Base-by-base conservation (phyloP, 2,329 filamentous ascomycete species). In the Botryosphaeria dothidea region DNA sequence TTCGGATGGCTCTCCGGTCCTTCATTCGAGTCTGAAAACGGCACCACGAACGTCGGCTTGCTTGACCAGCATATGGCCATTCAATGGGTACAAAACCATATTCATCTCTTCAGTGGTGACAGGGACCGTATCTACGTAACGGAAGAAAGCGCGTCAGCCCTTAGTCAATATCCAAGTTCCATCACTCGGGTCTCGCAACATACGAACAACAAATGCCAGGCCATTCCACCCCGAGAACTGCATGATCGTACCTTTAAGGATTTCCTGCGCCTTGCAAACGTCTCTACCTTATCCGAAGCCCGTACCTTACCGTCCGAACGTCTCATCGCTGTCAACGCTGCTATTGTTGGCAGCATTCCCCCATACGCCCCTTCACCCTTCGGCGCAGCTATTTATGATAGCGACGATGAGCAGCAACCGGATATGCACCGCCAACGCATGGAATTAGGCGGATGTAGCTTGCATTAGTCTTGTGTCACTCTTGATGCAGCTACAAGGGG, bases 81-180 rank as follows among this genome's bases (percentile, higher is more conserved):
- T 8, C 74, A 84, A 68, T 87, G 85, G 85, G 78, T 86, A 4
- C 78, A 82, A 48, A 70, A 80, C 27, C 75, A 85, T 64, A 85
- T 86, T 64, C 71, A 80, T 51, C 71, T 79, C 1, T 86, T 86
- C 68, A 83, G 84, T 3, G 84, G 84, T 6, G 81, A 86, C 69
- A 72, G 79, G 4, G 71, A 75, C 3, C 75, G 76, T 7, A 78
- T 86, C 41, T 85, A 83, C 0, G 73, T 83, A 78, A 2, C 23
- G 72, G 80, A 83, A 4, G 74, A 83, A 29, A 76, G 74, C 17
- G 76, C 75, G 3, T 71, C 68, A 45, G 77, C 78, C 62, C 74
- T 78, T 73, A 7, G 36, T 43, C 31, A 65, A 65, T 70, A 29
- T 70, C 31, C 6, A 6, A 11, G 31, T 6, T 34, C 31, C 11